Percentiles rank a stretch among this genome's conserved stretches.
Evolutionary conservation across 1,284 basidiomycete species (phyloP).

Genomic region (Anthracocystis walkeri): DNA sequence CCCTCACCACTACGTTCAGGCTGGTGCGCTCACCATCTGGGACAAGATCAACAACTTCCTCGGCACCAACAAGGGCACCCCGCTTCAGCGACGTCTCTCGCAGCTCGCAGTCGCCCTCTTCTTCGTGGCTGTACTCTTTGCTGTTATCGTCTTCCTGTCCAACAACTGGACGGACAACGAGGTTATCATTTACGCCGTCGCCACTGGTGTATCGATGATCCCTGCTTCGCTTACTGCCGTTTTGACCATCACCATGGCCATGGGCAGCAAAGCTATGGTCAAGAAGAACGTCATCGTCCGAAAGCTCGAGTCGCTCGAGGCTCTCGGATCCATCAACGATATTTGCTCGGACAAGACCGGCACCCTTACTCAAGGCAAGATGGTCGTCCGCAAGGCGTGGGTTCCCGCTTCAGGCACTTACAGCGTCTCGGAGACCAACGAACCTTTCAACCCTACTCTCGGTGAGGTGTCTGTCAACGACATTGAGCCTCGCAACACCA

Average conservation of each 20-base stretch:
- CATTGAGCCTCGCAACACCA: constrained; percentile 49
- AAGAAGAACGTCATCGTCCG: constrained; percentile 74
- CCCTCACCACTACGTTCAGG: constrained; percentile 70
- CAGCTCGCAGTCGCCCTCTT: constrained; percentile 69
- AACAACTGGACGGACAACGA: constrained; percentile 69
- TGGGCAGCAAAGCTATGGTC: constrained; percentile 74
- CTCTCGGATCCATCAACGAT: constrained; percentile 67
- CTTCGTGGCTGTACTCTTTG: constrained; percentile 67
- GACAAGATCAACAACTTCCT: constrained; percentile 69
- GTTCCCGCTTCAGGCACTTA: constrained; percentile 63
- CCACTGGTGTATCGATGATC: constrained; percentile 74
- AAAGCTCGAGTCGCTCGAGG: constrained; percentile 69
- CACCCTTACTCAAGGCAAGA: constrained; percentile 68
- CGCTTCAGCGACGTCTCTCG: constrained; percentile 69
- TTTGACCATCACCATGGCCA: constrained; percentile 71
- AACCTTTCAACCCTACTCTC: constrained; percentile 66
- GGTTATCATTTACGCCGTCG: constrained; percentile 71
- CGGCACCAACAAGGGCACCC: constrained; percentile 69
- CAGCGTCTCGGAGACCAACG: constrained; percentile 64
- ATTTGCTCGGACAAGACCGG: constrained; percentile 70
- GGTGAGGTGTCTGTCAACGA: constrained; percentile 70
- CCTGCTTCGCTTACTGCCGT: constrained; percentile 71
- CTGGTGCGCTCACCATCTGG: constrained; percentile 68
- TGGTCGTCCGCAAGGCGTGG: constrained; percentile 67
- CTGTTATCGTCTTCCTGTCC: constrained; percentile 69